phyloP scores from a whole-genome alignment of 345 rosid genomes.

The Anacardium occidentale region DNA sequence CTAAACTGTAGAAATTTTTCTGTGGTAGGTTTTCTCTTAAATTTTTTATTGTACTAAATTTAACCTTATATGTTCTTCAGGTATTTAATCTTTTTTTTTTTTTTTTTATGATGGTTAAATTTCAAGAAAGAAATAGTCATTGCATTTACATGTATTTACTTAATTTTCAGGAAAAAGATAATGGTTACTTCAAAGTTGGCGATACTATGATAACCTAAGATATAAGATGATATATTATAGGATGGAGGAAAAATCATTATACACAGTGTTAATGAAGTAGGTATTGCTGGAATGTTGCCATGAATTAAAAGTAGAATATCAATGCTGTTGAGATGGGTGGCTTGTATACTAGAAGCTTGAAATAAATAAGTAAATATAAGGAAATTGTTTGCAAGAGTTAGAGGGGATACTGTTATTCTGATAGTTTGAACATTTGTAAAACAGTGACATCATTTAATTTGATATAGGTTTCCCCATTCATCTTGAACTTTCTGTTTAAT shows the following conservation, averaged over 20 bases:
- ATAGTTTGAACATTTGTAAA: too few species aligned
- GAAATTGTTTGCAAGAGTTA: background rate
- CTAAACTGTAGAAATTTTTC: conserved; percentile 46
- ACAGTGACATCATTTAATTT: too few species aligned
- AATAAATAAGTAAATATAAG: background rate
- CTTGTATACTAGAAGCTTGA: background rate
- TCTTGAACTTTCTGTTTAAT: background rate
- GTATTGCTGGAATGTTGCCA: background rate
- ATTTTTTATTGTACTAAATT: background rate
- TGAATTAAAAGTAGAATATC: background rate
- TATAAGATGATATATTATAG: background rate
- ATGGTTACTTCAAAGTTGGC: background rate
- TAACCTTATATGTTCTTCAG: conserved; percentile 3
- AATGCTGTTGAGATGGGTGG: background rate
- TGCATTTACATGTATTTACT: background rate
- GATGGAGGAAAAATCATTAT: background rate
- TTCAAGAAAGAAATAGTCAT: background rate
- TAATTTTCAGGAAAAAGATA: background rate
- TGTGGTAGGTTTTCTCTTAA: conserved; percentile 38
- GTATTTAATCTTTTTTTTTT: too few species aligned
- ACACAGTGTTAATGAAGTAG: background rate
- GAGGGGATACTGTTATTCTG: background rate
- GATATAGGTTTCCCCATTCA: background rate
- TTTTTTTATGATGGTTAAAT: background rate
- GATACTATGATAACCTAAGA: background rate